phyloP scores from a whole-genome alignment of 495 filamentous ascomycete species.

The Staphylotrichum tortipilum region DNA sequence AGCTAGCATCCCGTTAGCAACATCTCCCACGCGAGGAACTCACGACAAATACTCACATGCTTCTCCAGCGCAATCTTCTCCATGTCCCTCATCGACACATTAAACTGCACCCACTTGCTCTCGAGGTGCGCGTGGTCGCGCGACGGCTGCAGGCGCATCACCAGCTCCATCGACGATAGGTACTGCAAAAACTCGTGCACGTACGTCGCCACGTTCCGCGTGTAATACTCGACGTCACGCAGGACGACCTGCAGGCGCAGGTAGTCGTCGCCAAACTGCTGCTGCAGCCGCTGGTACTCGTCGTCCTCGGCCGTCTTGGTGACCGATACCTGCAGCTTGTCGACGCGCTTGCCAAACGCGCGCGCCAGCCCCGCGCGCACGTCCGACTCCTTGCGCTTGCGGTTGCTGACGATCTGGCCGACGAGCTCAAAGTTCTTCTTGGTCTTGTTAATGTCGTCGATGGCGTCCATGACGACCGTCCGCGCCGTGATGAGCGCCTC shows the following conservation, averaged over 20 bases:
- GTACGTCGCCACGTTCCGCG: conserved; percentile 55
- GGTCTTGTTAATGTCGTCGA: conserved; percentile 79
- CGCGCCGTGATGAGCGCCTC: conserved; percentile 54
- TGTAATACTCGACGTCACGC: conserved; percentile 84
- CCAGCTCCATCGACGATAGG: conserved; percentile 59
- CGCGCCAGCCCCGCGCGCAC: conserved; percentile 74
- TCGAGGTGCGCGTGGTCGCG: conserved; percentile 67
- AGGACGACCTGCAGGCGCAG: conserved; percentile 83
- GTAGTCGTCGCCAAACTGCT: conserved; percentile 78
- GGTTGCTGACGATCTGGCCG: conserved; percentile 65
- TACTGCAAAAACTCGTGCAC: conserved; percentile 67
- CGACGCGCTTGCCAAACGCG: conserved; percentile 76
- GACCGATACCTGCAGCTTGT: conserved; percentile 54
- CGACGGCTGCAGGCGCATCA: conserved; percentile 49
- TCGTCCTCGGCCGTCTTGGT: conserved; percentile 70
- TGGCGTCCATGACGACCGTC: conserved; percentile 57
- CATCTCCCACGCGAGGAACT: too few relatives aligned
- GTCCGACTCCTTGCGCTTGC: conserved; percentile 86
- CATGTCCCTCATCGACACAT: conserved; percentile 71
- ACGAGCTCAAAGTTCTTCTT: conserved; percentile 88
- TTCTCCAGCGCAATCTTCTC: conserved; percentile 67
- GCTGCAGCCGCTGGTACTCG: conserved; percentile 63
- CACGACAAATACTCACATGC: conserved; percentile 69
- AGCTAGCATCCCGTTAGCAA: conserved; percentile 42
- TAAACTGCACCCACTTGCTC: conserved; percentile 83